These are phyloP conservation scores for Leccinum solheimii DNA, from an alignment of 1,284 basidiomycete species.

Conservation along the genomic window DNA sequence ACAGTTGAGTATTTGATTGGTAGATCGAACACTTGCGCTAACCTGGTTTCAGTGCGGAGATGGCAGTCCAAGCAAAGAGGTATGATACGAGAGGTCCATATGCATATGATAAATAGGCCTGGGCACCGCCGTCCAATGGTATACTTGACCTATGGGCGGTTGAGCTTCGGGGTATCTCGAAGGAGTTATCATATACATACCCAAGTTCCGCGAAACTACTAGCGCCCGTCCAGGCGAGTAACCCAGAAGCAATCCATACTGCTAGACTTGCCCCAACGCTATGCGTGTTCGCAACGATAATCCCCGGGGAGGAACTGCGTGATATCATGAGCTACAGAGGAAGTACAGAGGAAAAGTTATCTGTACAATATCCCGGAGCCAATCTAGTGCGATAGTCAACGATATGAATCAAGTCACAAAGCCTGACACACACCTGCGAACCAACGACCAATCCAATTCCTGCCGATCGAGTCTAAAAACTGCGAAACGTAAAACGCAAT, in stretches of 20 bases:
- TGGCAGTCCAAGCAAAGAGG: conserved; percentile 88
- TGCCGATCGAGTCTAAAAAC: conserved; percentile 30
- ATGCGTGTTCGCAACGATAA: conserved; percentile 85
- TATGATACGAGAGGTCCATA: conserved; percentile 87
- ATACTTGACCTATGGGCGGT: conserved; percentile 43
- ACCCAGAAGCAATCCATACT: conserved; percentile 79
- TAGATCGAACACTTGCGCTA: conserved; percentile 6
- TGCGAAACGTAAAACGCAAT: background rate
- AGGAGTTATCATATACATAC: conserved; percentile 41
- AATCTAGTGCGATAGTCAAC: conserved; percentile 48
- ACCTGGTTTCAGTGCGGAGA: conserved; percentile 86
- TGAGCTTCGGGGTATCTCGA: background rate
- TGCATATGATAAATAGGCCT: conserved; percentile 88
- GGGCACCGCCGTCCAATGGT: conserved; percentile 87
- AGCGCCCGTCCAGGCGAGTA: conserved; percentile 92
- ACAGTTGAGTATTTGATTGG: background rate
- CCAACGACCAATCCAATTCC: conserved; percentile 86
- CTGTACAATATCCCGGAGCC: conserved; percentile 90
- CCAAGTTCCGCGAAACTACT: conserved; percentile 90
- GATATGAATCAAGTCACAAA: background rate
- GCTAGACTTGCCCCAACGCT: conserved; percentile 82
- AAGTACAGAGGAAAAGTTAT: background rate
- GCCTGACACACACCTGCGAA: conserved; percentile 53
- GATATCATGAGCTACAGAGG: conserved; percentile 2
- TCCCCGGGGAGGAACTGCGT: conserved; percentile 80